Evolutionary conservation across 768 basidiomycete genomes (phyloP).

Genomic region (Lactifluus subvellereus): DNA sequence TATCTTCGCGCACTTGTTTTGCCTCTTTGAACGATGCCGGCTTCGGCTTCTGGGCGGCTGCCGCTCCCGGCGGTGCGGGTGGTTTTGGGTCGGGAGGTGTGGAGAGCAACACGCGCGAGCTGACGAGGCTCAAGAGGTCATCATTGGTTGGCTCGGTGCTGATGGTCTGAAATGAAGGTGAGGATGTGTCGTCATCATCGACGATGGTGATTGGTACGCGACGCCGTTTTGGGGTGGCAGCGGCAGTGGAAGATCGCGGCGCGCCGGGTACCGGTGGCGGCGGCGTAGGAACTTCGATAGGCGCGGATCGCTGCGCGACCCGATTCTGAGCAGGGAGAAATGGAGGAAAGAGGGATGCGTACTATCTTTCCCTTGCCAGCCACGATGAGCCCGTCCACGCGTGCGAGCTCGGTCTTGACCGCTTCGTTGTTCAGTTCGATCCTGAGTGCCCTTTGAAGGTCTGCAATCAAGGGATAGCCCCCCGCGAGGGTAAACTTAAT

Average conservation of each 20-base stretch:
- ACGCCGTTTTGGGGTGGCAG: constrained; percentile 36
- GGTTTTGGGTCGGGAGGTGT: constrained; percentile 9
- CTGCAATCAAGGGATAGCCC: constrained; percentile 35
- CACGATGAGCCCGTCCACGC: constrained; percentile 39
- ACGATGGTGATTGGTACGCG: constrained; percentile 62
- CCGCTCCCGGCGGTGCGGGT: constrained; percentile 12
- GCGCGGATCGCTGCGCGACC: constrained; percentile 28
- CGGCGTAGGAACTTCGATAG: constrained; percentile 24
- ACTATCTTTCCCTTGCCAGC: constrained; percentile 32
- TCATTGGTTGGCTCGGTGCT: neutral
- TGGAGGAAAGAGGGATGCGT: neutral
- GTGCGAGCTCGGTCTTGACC: constrained; percentile 57
- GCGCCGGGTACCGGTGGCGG: neutral
- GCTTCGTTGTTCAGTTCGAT: constrained; percentile 61
- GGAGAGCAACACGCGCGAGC: constrained; percentile 17
- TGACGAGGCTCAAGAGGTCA: constrained; percentile 22
- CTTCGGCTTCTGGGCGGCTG: constrained; percentile 22
- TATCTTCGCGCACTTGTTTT: constrained; percentile 48
- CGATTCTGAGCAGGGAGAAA: neutral
- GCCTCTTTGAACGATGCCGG: constrained; percentile 49
- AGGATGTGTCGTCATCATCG: constrained; percentile 37
- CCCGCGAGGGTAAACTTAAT: neutral
- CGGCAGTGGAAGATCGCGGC: neutral
- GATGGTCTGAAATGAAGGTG: constrained; percentile 12
- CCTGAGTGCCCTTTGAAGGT: constrained; percentile 51